phyloP scores from a whole-genome alignment of 306 rosid genomes.

The Quercus gilva region DNA sequence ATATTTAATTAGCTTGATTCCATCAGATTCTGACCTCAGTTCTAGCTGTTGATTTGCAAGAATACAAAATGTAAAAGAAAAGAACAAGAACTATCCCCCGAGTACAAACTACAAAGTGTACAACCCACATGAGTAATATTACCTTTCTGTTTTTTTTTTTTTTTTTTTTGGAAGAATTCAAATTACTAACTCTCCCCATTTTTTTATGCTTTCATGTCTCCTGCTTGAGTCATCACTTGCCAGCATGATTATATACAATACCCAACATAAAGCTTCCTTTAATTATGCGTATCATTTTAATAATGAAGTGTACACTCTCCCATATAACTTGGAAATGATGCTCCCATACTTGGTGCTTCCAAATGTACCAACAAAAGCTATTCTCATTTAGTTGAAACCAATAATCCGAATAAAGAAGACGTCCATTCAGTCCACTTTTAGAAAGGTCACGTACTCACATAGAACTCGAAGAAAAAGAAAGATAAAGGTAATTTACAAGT shows the following conservation, averaged over 20 bases:
- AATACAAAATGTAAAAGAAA: neutral
- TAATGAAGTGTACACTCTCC: conserved; percentile 39
- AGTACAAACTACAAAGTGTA: neutral
- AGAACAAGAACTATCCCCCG: neutral
- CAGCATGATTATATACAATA: conserved; percentile 29
- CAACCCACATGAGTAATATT: neutral
- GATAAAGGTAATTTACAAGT: neutral
- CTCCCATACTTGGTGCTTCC: conserved; percentile 54
- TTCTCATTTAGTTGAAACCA: conserved; percentile 13
- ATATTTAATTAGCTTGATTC: neutral
- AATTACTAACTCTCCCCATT: neutral
- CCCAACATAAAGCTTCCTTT: conserved; percentile 18
- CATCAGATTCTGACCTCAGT: too few species aligned
- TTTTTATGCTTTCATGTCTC: conserved; percentile 12
- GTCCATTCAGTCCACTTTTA: neutral
- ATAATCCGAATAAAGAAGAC: neutral
- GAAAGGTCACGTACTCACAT: neutral
- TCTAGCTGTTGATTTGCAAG: neutral
- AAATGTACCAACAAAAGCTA: conserved; percentile 49
- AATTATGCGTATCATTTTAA: conserved; percentile 19
- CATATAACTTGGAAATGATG: conserved; percentile 60
- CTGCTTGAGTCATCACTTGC: conserved; percentile 10
- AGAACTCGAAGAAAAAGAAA: neutral
- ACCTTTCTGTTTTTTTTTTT: too few species aligned
- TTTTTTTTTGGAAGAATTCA: neutral